Base-by-base conservation (phyloP, 2,329 filamentous ascomycete genomes). In the Xylariaceae sp. region DNA sequence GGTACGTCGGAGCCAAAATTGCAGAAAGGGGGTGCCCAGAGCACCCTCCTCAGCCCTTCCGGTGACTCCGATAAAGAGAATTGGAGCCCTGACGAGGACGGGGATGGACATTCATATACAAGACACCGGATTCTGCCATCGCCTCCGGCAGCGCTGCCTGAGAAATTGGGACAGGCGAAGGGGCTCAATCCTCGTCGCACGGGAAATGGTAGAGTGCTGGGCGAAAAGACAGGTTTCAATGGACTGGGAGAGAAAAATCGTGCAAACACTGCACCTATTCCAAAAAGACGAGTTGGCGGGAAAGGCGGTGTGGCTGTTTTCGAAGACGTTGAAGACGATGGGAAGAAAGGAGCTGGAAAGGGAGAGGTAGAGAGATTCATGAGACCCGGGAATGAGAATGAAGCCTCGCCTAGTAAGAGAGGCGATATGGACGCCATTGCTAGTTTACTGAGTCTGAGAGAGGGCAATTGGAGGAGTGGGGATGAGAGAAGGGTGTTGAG, bases 31-130 rank as follows among this genome's bases (percentile, higher is more conserved):
- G 70, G 71, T 36, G 73, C 78, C 61, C 57, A 77, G 19, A 72
- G 75, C 34, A 62, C 58, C 33, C 62, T 71, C 57, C 69, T 69
- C 31, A 69, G 75, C 69, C 61, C 75, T 62, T 66, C 82, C 14
- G 82, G 72, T 45, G 92, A 96, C 63, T 96, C 90, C 1, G 93
- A 97, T 69, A 97, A 97, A 73, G 93, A 97, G 73, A 97, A 97
- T 66, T 95, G 90, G 81, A 82, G 75, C 64, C 86, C 77, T 1
- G 77, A 75, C 57, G 76, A 76, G 57, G 75, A 77, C 40, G 75
- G 70, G 9, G 74, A 28, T 28, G 22, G 22, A 28, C 22, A 71
- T 55, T 62, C 69, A 47, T 40, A 52, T 31, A 53, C 18, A 14
- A 53, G 31, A 40, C 50, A 41, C 40, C 48, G 31, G 14, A 39